Conservation (phyloP, 768 basidiomycete species). For the Xerocomellus chrysenteron region DNA sequence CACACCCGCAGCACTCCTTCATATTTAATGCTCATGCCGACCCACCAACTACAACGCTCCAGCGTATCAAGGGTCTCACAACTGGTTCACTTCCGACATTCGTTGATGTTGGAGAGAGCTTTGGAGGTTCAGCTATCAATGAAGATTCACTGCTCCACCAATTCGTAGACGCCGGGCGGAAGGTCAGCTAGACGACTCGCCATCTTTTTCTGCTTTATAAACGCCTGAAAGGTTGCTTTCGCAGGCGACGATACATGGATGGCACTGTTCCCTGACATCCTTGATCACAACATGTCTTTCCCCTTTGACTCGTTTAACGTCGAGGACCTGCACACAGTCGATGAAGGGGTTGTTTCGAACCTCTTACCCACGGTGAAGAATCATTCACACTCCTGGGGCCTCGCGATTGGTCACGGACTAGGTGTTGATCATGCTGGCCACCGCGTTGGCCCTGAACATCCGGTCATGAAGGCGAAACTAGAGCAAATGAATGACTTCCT, state of each 20-base stretch:
- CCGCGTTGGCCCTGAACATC: conserved; percentile 86
- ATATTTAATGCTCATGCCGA: conserved; percentile 90
- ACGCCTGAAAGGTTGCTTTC: conserved; percentile 62
- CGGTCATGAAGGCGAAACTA: conserved; percentile 82
- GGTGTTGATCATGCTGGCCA: conserved; percentile 98
- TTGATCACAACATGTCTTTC: conserved; percentile 69
- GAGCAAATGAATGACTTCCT: conserved; percentile 86
- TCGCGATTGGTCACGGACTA: conserved; percentile 89
- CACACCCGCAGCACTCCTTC: conserved; percentile 70
- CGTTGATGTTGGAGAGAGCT: conserved; percentile 90
- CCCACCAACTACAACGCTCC: conserved; percentile 93
- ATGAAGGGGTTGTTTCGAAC: conserved; percentile 83
- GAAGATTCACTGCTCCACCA: conserved; percentile 91
- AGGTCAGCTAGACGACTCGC: conserved; percentile 38
- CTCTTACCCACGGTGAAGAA: conserved; percentile 75
- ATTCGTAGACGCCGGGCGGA: conserved; percentile 55
- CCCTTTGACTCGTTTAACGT: conserved; percentile 98
- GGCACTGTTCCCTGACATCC: conserved; percentile 77
- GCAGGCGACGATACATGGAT: conserved; percentile 99
- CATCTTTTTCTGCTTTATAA: background rate
- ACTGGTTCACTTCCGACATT: conserved; percentile 96
- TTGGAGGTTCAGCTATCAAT: conserved; percentile 79
- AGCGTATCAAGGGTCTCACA: conserved; percentile 91
- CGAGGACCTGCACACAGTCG: conserved; percentile 95
- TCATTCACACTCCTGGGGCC: conserved; percentile 64